Evolutionary conservation across 2,329 filamentous ascomycete genomes (phyloP), one percentile per base, ranked within the genome.

Genomic region (Colletotrichum sansevieriae): DNA sequence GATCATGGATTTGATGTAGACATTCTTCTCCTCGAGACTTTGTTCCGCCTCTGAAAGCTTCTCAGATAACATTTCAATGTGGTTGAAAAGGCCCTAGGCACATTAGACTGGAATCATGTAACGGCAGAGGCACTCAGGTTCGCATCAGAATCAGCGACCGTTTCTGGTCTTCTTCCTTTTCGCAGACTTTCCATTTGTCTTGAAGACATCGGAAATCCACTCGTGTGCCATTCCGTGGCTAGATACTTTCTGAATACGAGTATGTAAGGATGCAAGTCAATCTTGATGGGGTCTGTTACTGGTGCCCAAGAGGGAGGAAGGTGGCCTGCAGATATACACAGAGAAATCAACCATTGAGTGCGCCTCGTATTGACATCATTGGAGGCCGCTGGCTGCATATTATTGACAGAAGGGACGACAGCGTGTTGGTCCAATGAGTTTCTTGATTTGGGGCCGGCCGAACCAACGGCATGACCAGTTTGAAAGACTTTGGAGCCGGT

Each of bases 111-210:
- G 9, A n/a, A 22, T 13, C 0, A 44, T 7, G 10, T 4, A 13
- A 41, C 29, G 29, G 29, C 7, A 25, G 7, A 22, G 7, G 0
- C 4, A 2, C 3, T 39, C 2, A 20, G 1, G 18, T 10, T 22
- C 44, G 15, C 52, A 65, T 6, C 4, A 22, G 13, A 4, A 65
- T 47, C 2, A 68, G 44, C 2, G 15, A 55, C 8, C 29, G 9
- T 46, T 66, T 66, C 11, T 55, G 57, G 13, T 66, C 63, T 15
- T 66, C 63, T 22, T 66, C 46, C 12, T 15, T 10, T 11, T 46
- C 41, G n/a, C 55, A 58, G 2, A 33, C 20, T 15, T 43, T 58
- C 55, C 55, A 58, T 9, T 13, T 33, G 3, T 58, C 39, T 37
- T 58, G 22, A 37, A 58, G 25, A n/a, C 35, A n/a, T 18, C 44